Evolutionary conservation across 169 alveolate species (phyloP).

Genomic region (Eimeria necatrix): DNA sequence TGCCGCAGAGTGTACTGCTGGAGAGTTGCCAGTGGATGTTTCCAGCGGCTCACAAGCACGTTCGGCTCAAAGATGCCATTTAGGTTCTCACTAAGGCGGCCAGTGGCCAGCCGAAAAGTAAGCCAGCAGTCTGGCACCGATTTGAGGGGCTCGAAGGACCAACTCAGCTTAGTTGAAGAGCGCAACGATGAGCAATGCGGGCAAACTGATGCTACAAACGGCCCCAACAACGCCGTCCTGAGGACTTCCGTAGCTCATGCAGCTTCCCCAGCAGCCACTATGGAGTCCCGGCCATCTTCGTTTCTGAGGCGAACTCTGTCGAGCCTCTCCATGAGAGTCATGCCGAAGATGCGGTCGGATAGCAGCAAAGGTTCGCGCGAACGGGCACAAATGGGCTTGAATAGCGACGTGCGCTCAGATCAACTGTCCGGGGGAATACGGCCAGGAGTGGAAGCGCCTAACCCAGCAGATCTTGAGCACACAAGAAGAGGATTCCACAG

Average conservation of each 20-base stretch:
- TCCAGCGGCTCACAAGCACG: too few species aligned
- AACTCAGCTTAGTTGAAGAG: slow-evolving; percentile 12
- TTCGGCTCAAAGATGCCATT: slow-evolving; percentile 51
- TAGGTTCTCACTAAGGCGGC: slow-evolving; percentile 31
- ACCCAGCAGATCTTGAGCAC: slow-evolving; percentile 6
- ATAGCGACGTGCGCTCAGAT: background rate
- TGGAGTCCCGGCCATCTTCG: slow-evolving; percentile 62
- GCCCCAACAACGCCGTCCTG: background rate
- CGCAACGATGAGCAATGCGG: slow-evolving; percentile 10
- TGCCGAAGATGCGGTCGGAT: slow-evolving; percentile 32
- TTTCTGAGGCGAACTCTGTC: slow-evolving; percentile 45
- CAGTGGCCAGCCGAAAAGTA: slow-evolving; percentile 42
- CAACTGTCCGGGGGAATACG: too few species aligned
- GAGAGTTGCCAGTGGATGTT: slow-evolving; percentile 18
- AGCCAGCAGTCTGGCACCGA: slow-evolving; percentile 27
- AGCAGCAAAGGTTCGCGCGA: slow-evolving; percentile 7
- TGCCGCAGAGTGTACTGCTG: background rate
- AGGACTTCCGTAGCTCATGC: slow-evolving; percentile 44
- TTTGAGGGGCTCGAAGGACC: slow-evolving; percentile 12
- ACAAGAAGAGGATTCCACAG: slow-evolving; percentile 25
- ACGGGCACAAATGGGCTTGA: background rate
- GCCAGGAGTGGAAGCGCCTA: background rate
- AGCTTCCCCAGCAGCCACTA: slow-evolving; percentile 26
- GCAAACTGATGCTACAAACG: background rate
- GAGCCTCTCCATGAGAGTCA: slow-evolving; percentile 27